phyloP scores from a whole-genome alignment of 306 rosid genomes.

The Quercus aquifolioides region DNA sequence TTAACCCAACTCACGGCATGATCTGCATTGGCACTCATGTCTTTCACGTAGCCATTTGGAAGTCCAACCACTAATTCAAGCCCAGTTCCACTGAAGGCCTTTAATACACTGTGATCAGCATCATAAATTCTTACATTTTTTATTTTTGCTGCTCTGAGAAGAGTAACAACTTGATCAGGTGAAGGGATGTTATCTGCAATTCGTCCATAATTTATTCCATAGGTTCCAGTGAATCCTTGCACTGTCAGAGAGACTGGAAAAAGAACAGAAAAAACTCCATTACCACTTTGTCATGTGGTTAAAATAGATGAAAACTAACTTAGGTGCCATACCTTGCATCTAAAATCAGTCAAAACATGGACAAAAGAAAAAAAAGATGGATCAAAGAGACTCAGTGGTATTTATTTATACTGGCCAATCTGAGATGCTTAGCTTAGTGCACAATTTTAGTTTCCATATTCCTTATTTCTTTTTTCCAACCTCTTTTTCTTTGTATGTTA shows the following conservation, averaged over 20 bases:
- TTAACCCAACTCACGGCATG: constrained; percentile 86
- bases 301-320: not conserved
- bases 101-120: constrained; percentile 82
- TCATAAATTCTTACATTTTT: constrained; percentile 81
- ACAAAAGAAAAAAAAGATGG: not conserved
- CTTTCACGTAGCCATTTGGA: constrained; percentile 58
- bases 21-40: constrained; percentile 70
- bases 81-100: constrained; percentile 84
- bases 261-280: constrained; percentile 17
- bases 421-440: not conserved
- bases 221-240: constrained; percentile 85
- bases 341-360: not conserved
- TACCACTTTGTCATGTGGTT: constrained; percentile 20
- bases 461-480: not conserved
- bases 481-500: not conserved
- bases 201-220: constrained; percentile 92
- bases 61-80: constrained; percentile 87
- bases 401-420: not conserved
- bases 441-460: not conserved
- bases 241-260: constrained; percentile 43
- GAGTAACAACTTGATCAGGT: constrained; percentile 83
- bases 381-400: not conserved
- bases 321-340: not conserved
- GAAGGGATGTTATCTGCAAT: constrained; percentile 87
- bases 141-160: constrained; percentile 82